Evolutionary conservation across 2,329 filamentous ascomycete genomes (phyloP).

Genomic region (Aspergillus aculeatus): DNA sequence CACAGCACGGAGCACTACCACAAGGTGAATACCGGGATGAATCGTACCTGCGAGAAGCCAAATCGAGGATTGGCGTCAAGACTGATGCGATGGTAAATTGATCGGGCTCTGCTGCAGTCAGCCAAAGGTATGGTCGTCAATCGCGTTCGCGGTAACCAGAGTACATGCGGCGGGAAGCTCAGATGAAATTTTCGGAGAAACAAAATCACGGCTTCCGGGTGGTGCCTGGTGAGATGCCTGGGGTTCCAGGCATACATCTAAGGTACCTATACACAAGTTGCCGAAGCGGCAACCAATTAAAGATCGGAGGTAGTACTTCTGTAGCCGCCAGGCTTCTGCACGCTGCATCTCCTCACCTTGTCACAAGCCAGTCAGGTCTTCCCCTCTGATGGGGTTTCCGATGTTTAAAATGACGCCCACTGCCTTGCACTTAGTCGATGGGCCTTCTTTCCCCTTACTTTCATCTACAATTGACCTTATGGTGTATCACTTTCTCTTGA

Average conservation of each 20-base stretch:
- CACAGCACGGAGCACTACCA: background rate
- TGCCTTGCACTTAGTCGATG: background rate
- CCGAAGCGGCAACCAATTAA: conserved; percentile 12
- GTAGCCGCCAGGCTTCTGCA: conserved; percentile 22
- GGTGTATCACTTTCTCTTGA: conserved; percentile 1
- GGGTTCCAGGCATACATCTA: background rate
- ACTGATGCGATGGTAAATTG: background rate
- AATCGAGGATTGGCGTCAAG: background rate
- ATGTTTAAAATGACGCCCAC: conserved; percentile 7
- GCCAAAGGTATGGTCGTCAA: background rate
- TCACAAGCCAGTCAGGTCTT: conserved; percentile 14
- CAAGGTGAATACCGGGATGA: background rate
- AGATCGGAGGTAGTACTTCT: conserved; percentile 18
- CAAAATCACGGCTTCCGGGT: conserved; percentile 11
- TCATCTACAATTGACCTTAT: conserved; percentile 1
- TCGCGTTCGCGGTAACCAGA: background rate
- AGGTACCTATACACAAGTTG: background rate
- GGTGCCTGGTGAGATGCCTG: conserved; percentile 7
- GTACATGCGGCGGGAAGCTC: conserved; percentile 18
- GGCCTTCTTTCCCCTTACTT: conserved; percentile 1
- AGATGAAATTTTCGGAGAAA: conserved; percentile 42
- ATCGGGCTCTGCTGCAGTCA: background rate
- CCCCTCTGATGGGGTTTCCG: conserved; percentile 9
- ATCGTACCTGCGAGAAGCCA: background rate
- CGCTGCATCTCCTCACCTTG: conserved; percentile 14